Conservation (phyloP, 192 early-diverging fungal genomes). For the Pecoramyces ruminantium region DNA sequence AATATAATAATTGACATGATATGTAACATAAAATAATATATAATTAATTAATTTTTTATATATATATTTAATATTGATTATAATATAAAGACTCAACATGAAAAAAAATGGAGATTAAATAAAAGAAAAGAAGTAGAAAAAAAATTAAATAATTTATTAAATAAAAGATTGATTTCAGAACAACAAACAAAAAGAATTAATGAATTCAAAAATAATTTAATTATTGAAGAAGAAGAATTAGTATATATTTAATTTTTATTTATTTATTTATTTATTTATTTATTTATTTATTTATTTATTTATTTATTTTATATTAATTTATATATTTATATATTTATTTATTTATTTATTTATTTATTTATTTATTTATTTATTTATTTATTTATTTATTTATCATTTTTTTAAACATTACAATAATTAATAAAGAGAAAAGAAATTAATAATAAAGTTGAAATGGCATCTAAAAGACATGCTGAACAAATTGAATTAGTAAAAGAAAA, state of each 20-base stretch:
- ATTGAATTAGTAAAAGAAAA: background rate
- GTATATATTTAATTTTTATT: background rate
- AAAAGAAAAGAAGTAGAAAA: background rate
- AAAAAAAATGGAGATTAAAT: background rate
- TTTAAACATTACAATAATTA: background rate
- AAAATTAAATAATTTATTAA: background rate
- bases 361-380: too few relatives aligned
- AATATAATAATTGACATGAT: too few relatives aligned
- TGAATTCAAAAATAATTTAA: background rate
- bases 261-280: too few relatives aligned
- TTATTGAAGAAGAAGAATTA: background rate
- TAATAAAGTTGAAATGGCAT: background rate
- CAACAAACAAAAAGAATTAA: background rate
- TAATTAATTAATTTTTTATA: too few relatives aligned
- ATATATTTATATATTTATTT: too few relatives aligned
- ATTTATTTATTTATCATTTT: background rate
- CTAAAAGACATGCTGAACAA: background rate
- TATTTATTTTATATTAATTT: too few relatives aligned
- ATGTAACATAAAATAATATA: too few relatives aligned
- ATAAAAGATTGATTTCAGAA: background rate
- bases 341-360: too few relatives aligned
- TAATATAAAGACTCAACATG: background rate
- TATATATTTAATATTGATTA: too few relatives aligned
- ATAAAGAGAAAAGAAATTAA: background rate
- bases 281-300: too few relatives aligned